These are phyloP conservation scores for Xylaria sp. DNA, from an alignment of 2,329 filamentous ascomycete genomes.

Conservation along the genomic window DNA sequence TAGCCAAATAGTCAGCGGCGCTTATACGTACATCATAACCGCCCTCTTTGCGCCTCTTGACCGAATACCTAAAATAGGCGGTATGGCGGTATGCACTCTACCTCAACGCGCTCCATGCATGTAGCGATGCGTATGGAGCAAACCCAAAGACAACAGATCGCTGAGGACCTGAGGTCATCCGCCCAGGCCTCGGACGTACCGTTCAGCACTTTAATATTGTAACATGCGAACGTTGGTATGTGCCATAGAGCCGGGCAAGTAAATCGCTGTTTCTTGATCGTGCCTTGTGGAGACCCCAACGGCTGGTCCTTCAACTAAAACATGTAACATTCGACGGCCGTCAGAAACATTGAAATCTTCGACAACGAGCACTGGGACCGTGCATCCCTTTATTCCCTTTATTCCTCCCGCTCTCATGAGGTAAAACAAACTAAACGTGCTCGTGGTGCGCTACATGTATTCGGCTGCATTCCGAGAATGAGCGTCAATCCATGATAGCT, in stretches of 20 bases:
- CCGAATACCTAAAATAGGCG: neutral
- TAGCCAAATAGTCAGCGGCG: neutral
- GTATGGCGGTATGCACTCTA: no score
- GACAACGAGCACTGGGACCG: no score
- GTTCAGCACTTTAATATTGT: neutral
- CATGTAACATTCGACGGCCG: no score
- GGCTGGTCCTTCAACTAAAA: no score
- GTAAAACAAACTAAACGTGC: neutral
- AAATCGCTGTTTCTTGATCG: neutral
- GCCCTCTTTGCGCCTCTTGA: neutral
- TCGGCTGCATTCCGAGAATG: neutral
- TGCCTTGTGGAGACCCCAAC: neutral
- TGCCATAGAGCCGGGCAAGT: neutral
- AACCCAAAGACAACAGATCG: no score
- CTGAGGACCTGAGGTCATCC: neutral
- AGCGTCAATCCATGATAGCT: no score
- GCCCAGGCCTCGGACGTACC: neutral
- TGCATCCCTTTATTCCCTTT: no score
- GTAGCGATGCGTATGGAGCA: neutral
- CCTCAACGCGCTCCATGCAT: neutral
- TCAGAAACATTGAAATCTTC: no score
- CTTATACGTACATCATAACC: neutral
- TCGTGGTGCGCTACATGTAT: neutral
- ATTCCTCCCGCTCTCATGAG: neutral
- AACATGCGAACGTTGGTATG: no score